Percentiles rank a stretch among this genome's conserved stretches.
Conservation (phyloP, 441 rosid genomes). For the Daphne laureola region DNA sequence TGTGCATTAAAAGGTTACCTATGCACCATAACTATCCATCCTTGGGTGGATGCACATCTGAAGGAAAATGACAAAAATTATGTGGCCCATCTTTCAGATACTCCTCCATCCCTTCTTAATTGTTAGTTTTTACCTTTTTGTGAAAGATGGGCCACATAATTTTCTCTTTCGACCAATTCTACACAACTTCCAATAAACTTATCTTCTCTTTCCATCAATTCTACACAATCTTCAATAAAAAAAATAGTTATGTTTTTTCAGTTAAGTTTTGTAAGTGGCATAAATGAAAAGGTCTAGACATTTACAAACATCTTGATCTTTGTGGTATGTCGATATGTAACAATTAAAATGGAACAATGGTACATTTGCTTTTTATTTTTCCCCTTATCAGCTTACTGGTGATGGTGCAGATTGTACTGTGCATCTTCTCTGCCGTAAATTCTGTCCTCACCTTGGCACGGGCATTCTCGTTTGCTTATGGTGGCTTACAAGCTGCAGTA, state of each 20-base stretch:
- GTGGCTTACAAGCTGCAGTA: slow-evolving; percentile 83
- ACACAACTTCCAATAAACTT: no score
- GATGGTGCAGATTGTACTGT: slow-evolving; percentile 64
- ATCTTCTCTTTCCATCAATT: no score
- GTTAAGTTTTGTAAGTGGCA: background rate
- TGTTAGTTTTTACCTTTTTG: no score
- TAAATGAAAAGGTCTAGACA: slow-evolving; percentile 5
- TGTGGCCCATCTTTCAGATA: no score
- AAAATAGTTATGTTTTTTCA: no score
- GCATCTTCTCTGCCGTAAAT: slow-evolving; percentile 68
- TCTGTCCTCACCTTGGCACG: slow-evolving; percentile 73
- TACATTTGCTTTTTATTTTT: no score
- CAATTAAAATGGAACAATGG: no score
- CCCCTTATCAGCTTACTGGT: slow-evolving; percentile 10
- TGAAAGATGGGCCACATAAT: no score
- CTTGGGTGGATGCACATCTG: slow-evolving; percentile 1
- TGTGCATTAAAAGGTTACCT: background rate
- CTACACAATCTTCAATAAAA: no score
- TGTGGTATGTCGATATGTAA: background rate
- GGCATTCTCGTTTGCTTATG: slow-evolving; percentile 95
- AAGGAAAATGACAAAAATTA: background rate
- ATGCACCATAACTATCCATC: background rate
- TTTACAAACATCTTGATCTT: slow-evolving; percentile 5
- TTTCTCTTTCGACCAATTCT: no score
- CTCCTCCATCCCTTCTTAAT: no score